Percentiles rank a stretch among this genome's conserved stretches.
phyloP scores from a whole-genome alignment of 164 flowering plant species.

The Dillenia turbinata region DNA sequence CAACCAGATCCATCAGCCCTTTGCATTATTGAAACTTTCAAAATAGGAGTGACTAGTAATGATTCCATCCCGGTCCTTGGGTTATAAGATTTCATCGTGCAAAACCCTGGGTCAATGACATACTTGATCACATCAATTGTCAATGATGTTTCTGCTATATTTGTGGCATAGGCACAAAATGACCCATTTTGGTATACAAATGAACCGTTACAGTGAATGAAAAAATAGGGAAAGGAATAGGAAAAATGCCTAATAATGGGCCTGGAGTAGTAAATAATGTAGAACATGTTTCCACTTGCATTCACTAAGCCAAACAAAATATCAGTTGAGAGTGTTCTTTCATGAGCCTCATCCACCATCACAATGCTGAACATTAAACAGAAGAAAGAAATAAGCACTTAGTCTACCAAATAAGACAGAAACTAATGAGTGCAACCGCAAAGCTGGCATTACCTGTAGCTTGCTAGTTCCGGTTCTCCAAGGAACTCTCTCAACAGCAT shows the following conservation, averaged over 20 bases:
- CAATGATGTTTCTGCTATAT: conserved; percentile 90
- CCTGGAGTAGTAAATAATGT: too few relatives aligned
- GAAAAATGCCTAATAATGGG: too few relatives aligned
- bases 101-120: conserved; percentile 93
- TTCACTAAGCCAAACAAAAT: conserved; percentile 91
- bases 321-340: conserved; percentile 94
- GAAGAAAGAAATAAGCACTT: conserved; percentile 3
- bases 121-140: conserved; percentile 93
- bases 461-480: conserved; percentile 90
- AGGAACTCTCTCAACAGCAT: conserved; percentile 92
- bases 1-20: too few relatives aligned
- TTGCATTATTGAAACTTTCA: conserved; percentile 9
- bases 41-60: conserved; percentile 13
- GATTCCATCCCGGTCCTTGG: conserved; percentile 98
- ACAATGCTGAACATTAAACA: conserved; percentile 55
- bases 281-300: conserved; percentile 32
- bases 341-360: conserved; percentile 99
- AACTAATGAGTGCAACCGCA: background rate
- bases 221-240: background rate
- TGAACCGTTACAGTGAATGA: background rate
- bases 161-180: conserved; percentile 26
- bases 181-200: too few relatives aligned
- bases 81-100: conserved; percentile 85
- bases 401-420: background rate
- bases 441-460: conserved; percentile 58